Percentiles rank a stretch among this genome's conserved stretches.
phyloP scores from a whole-genome alignment of 2,329 filamentous ascomycete species.

The Helotiales sp. region DNA sequence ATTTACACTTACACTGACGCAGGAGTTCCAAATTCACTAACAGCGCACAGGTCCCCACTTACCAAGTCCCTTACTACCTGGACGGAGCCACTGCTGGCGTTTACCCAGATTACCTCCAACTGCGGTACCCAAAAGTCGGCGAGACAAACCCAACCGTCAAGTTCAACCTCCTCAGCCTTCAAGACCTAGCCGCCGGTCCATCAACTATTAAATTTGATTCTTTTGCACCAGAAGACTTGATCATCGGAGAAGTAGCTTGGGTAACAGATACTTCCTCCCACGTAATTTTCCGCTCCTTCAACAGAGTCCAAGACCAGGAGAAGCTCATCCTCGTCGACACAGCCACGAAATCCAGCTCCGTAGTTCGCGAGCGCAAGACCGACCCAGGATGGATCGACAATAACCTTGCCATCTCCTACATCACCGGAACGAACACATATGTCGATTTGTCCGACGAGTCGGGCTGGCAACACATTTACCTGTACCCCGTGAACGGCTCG shows the following conservation, averaged over 20 bases:
- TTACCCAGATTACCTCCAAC: slow-evolving; percentile 65
- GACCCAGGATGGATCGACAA: slow-evolving; percentile 59
- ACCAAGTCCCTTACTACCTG: slow-evolving; percentile 71
- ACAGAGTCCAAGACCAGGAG: slow-evolving; percentile 69
- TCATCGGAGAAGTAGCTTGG: slow-evolving; percentile 73
- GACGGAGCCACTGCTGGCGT: slow-evolving; percentile 59
- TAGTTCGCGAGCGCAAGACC: slow-evolving; percentile 51
- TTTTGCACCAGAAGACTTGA: slow-evolving; percentile 63
- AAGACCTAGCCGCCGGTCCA: slow-evolving; percentile 48
- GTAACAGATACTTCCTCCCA: slow-evolving; percentile 63
- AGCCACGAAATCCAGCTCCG: slow-evolving; percentile 53
- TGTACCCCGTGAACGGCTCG: slow-evolving; percentile 63
- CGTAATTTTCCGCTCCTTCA: slow-evolving; percentile 69
- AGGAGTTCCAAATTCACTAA: neutral
- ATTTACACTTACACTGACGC: too few species aligned
- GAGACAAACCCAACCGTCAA: slow-evolving; percentile 68
- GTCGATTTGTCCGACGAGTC: slow-evolving; percentile 69
- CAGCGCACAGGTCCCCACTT: slow-evolving; percentile 51
- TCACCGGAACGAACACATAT: slow-evolving; percentile 55
- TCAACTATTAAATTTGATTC: slow-evolving; percentile 57
- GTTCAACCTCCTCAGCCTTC: slow-evolving; percentile 62
- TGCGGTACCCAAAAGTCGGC: slow-evolving; percentile 73
- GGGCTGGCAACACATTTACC: slow-evolving; percentile 69
- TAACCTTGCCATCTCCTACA: slow-evolving; percentile 58
- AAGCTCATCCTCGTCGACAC: slow-evolving; percentile 66